Percentiles rank a stretch among this genome's conserved stretches.
Conservation (phyloP, 495 filamentous ascomycete genomes). For the Penicillium robsamsonii region DNA sequence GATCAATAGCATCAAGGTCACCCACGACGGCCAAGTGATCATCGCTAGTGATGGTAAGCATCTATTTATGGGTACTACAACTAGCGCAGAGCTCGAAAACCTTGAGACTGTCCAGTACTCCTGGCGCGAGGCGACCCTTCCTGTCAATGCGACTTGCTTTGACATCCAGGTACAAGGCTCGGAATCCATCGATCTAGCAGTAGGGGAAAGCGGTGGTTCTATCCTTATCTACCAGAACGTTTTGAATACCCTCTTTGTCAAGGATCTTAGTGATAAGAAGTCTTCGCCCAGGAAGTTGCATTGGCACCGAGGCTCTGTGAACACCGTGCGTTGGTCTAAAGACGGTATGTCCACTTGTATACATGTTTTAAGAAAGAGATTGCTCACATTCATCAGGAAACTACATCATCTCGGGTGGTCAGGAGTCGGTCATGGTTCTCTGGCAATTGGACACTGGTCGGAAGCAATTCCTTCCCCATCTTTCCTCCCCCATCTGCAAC, state of each 20-base stretch:
- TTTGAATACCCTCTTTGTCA: slow-evolving; percentile 50
- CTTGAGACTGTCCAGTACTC: slow-evolving; percentile 36
- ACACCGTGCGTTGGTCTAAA: slow-evolving; percentile 78
- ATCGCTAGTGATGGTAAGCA: slow-evolving; percentile 37
- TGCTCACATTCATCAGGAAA: slow-evolving; percentile 60
- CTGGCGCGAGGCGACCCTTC: slow-evolving; percentile 51
- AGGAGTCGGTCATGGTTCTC: slow-evolving; percentile 85
- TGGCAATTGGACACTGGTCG: slow-evolving; percentile 90
- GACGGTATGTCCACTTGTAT: slow-evolving; percentile 64
- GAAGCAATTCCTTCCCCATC: slow-evolving; percentile 79
- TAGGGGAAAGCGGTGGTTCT: slow-evolving; percentile 71
- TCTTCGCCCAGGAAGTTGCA: slow-evolving; percentile 58
- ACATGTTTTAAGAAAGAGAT: background rate
- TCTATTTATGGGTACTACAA: slow-evolving; percentile 35
- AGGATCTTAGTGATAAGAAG: slow-evolving; percentile 43
- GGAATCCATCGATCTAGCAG: slow-evolving; percentile 60
- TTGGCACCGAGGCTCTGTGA: slow-evolving; percentile 86
- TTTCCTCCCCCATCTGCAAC: slow-evolving; percentile 77
- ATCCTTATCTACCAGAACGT: slow-evolving; percentile 79
- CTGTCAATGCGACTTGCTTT: slow-evolving; percentile 33
- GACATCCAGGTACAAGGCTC: slow-evolving; percentile 31
- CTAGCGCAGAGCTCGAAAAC: slow-evolving; percentile 10
- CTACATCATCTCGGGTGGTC: slow-evolving; percentile 89
- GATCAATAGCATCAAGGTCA: slow-evolving; percentile 35
- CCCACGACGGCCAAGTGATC: slow-evolving; percentile 32